Conservation (phyloP, 192 early-diverging fungal species). For the Rhizoclosmatium sp. region DNA sequence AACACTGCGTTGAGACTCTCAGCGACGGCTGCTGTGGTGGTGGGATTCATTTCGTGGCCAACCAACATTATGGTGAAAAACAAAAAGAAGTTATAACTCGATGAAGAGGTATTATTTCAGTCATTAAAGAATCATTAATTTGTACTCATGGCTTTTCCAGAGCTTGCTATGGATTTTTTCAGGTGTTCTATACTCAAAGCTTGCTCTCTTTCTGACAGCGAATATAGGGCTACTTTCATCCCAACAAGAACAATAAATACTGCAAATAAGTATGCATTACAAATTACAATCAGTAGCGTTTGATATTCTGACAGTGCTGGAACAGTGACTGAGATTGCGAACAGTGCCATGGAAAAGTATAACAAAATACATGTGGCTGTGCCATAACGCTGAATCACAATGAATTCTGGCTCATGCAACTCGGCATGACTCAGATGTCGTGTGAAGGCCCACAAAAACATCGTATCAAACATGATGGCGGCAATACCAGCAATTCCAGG, state of each 20-base stretch:
- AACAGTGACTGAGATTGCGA: background rate
- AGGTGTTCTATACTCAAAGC: background rate
- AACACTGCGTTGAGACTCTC: slow-evolving; percentile 13
- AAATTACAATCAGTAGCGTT: background rate
- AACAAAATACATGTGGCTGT: background rate
- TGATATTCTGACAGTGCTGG: background rate
- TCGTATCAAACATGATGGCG: background rate
- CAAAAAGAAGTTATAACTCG: background rate
- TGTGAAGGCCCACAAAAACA: background rate
- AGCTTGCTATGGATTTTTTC: background rate
- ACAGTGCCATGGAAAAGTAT: background rate
- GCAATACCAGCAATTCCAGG: slow-evolving; percentile 1
- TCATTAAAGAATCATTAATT: background rate
- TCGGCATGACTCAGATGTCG: background rate
- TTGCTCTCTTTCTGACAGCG: background rate
- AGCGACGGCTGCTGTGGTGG: slow-evolving; percentile 3
- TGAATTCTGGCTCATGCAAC: background rate
- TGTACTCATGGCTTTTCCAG: background rate
- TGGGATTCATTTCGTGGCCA: background rate
- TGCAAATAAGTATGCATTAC: background rate
- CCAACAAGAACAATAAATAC: slow-evolving; percentile 1
- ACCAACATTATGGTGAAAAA: background rate
- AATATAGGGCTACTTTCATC: background rate
- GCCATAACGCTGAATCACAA: background rate
- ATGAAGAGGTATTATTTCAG: background rate